Conservation (phyloP, 495 filamentous ascomycete genomes). For the Xylaria intraflava region DNA sequence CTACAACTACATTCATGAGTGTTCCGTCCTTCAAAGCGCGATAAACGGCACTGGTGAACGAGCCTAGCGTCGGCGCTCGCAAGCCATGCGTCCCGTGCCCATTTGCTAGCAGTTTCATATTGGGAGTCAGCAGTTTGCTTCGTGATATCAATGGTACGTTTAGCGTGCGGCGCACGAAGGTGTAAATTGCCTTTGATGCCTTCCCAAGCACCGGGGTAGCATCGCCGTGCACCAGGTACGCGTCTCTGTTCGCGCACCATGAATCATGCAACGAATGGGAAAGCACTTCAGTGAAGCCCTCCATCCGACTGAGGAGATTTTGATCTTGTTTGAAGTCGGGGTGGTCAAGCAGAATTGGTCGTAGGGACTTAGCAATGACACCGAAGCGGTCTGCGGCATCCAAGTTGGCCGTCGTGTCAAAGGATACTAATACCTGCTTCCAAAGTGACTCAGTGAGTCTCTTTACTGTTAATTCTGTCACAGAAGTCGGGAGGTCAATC, state of each 20-base stretch:
- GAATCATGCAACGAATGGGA: neutral
- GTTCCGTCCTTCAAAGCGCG: slow-evolving; percentile 8
- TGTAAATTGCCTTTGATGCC: slow-evolving; percentile 5
- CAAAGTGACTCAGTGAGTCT: neutral
- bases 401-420: neutral
- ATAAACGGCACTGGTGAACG: slow-evolving; percentile 1
- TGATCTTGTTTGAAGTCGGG: neutral
- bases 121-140: neutral
- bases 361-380: neutral
- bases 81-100: neutral
- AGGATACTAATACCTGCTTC: neutral
- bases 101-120: neutral
- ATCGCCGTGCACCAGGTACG: slow-evolving; percentile 8
- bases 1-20: neutral
- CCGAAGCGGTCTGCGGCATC: neutral
- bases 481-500: neutral
- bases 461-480: neutral
- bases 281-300: neutral
- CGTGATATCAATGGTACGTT: slow-evolving; percentile 1
- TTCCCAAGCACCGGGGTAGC: slow-evolving; percentile 3
- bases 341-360: neutral
- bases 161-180: slow-evolving; percentile 3
- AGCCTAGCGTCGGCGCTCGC: slow-evolving; percentile 9
- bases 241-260: slow-evolving; percentile 7
- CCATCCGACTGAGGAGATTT: neutral